Conservation (phyloP, 2,329 filamentous ascomycete genomes). For the Exophiala bonariae region DNA sequence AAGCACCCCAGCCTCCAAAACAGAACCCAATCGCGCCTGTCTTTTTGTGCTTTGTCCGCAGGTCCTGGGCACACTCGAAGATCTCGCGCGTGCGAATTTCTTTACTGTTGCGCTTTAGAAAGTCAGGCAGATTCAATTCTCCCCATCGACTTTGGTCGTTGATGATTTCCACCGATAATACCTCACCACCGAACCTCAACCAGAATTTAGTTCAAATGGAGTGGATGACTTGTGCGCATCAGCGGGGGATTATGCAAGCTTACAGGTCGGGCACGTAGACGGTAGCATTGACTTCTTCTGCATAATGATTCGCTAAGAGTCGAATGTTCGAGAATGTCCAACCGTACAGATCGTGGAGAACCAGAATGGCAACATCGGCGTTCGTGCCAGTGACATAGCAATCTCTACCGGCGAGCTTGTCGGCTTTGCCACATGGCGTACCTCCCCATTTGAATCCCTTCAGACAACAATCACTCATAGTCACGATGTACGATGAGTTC, state of each 20-base stretch:
- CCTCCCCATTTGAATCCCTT: constrained; percentile 43
- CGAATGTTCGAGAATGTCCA: constrained; percentile 46
- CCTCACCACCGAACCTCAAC: constrained; percentile 30
- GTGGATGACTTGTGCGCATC: too few relatives aligned
- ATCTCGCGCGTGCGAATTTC: constrained; percentile 41
- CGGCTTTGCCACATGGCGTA: constrained; percentile 34
- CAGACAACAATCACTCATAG: background rate
- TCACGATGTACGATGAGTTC: too few relatives aligned
- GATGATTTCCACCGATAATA: constrained; percentile 32
- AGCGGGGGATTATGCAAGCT: background rate
- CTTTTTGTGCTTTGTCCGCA: constrained; percentile 40
- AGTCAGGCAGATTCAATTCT: constrained; percentile 39
- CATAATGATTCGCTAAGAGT: constrained; percentile 48
- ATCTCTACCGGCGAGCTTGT: constrained; percentile 34
- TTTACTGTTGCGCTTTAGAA: constrained; percentile 4
- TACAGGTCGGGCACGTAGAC: constrained; percentile 43
- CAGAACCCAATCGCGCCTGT: constrained; percentile 49
- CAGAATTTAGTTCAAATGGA: background rate
- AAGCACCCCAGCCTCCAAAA: constrained; percentile 48
- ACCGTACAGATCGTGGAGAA: constrained; percentile 49
- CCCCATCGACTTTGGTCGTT: constrained; percentile 30
- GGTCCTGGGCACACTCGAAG: constrained; percentile 36
- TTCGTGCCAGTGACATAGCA: constrained; percentile 40
- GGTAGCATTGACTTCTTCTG: constrained; percentile 42
- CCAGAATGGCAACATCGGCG: constrained; percentile 39